phyloP scores from a whole-genome alignment of 140 eudicot genomes.

The Bidens hawaiensis region DNA sequence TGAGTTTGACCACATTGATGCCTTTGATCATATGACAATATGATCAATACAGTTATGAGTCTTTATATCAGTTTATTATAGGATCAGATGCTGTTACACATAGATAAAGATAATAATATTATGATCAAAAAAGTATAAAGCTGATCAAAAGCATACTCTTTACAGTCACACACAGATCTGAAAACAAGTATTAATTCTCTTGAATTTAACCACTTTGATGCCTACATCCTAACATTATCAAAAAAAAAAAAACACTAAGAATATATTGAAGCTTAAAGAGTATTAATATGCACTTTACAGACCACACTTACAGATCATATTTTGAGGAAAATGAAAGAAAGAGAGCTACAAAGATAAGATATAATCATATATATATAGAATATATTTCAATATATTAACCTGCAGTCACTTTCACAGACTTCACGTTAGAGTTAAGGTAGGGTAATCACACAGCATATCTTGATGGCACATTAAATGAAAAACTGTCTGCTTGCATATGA shows the following conservation, averaged over 20 bases:
- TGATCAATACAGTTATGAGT: constrained; percentile 31
- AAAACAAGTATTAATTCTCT: constrained; percentile 18
- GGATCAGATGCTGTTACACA: constrained; percentile 26
- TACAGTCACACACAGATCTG: constrained; percentile 51
- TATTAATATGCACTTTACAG: constrained; percentile 15
- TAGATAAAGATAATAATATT: constrained; percentile 18
- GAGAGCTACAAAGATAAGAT: constrained; percentile 12
- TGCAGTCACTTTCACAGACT: constrained; percentile 59
- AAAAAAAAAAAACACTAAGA: background rate
- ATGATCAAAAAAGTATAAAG: constrained; percentile 45
- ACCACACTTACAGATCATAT: constrained; percentile 15
- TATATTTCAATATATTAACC: constrained; percentile 28
- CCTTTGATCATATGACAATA: constrained; percentile 29
- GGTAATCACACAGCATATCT: constrained; percentile 2
- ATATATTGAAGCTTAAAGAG: constrained; percentile 11
- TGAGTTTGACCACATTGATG: constrained; percentile 56
- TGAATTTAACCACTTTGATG: background rate
- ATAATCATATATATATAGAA: constrained; percentile 8
- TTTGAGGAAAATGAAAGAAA: constrained; percentile 4
- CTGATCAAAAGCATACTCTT: constrained; percentile 56
- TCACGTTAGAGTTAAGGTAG: constrained; percentile 17
- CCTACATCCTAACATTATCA: constrained; percentile 32
- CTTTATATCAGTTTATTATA: constrained; percentile 21
- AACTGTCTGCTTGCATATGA: constrained; percentile 5
- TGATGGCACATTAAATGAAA: constrained; percentile 13